Conservation (phyloP, 1,284 basidiomycete species). For the Boletus sp. region DNA sequence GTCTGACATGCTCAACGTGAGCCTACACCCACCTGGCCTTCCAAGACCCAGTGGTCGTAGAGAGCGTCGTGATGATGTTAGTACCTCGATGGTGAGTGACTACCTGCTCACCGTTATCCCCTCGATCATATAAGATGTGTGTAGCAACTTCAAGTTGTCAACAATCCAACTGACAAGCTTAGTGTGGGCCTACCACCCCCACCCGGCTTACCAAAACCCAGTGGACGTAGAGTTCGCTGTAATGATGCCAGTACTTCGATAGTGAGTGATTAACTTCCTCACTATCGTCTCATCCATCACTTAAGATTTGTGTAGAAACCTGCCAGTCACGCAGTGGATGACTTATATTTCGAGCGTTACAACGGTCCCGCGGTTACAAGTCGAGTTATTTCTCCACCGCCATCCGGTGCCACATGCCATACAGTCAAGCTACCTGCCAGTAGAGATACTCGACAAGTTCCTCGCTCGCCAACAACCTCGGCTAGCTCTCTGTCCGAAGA, state of each 20-base stretch:
- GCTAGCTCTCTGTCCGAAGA: conserved; percentile 22
- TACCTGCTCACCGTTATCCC: no score
- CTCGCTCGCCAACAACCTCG: conserved; percentile 15
- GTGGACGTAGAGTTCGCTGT: no score
- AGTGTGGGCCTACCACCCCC: conserved; percentile 11
- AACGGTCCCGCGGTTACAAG: conserved; percentile 1
- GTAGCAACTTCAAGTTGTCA: no score
- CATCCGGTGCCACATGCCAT: background rate
- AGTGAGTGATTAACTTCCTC: conserved; percentile 6
- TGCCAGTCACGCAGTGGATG: background rate
- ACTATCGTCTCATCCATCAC: background rate
- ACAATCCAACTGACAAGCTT: background rate
- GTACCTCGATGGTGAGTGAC: conserved; percentile 5
- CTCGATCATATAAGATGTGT: no score
- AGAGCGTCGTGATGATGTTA: background rate
- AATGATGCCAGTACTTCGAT: background rate
- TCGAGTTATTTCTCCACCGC: conserved; percentile 12
- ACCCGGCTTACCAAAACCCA: conserved; percentile 14
- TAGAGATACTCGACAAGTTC: background rate
- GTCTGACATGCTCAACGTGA: background rate
- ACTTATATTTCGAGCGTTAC: conserved; percentile 1
- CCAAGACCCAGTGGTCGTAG: conserved; percentile 3
- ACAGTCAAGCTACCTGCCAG: conserved; percentile 14
- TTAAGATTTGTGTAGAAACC: conserved; percentile 9
- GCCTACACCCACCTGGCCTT: conserved; percentile 17